Evolutionary conservation across 2,329 filamentous ascomycete species (phyloP), one percentile per base, ranked within the genome.

Genomic region (Chaetomium strumarium): DNA sequence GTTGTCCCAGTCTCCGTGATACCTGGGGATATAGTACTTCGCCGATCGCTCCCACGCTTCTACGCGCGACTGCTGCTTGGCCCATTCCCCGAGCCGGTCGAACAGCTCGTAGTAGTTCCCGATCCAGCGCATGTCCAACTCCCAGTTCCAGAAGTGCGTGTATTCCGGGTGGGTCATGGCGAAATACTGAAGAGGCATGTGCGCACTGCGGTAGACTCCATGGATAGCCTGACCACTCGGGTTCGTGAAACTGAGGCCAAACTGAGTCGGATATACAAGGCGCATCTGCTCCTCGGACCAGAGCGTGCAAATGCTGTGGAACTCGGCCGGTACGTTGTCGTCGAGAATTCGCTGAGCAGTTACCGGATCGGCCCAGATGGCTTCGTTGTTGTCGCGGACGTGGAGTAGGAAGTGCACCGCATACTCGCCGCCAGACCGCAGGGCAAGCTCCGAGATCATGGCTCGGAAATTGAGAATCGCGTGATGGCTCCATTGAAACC

Each of bases 241-340:
- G 63, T 81, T 80, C 50, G 77, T 73, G 62, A 84, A 82, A 1
- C 84, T 80, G 41, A 84, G 81, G 60, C 86, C 84, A n/a, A 90
- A 85, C 38, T 81, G 79, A 2, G 80, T 80, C 55, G 78, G 68
- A 64, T 95, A 95, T 67, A 89, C 83, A 51, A 91, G 76, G 52
- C 78, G 77, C 87, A 95, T 92, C 68, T 92, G 88, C 48, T 81
- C 77, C 67, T 93, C 88, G 2, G 88, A 90, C 90, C 90, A 95
- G 6, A 95, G 73, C 0, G 86, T 89, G 41, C 85, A 87, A 67
- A 95, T 80, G 55, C 84, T 81, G 65, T 85, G 86, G 68, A 95
- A 95, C 65, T 92, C 87, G 19, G 73, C 66, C 0, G 88, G 87
- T 1, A 91, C 80, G 52, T 80, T 79, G 45, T 80, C 72, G 64